Conservation (phyloP, 306 rosid genomes). For the Coriaria nepalensis region DNA sequence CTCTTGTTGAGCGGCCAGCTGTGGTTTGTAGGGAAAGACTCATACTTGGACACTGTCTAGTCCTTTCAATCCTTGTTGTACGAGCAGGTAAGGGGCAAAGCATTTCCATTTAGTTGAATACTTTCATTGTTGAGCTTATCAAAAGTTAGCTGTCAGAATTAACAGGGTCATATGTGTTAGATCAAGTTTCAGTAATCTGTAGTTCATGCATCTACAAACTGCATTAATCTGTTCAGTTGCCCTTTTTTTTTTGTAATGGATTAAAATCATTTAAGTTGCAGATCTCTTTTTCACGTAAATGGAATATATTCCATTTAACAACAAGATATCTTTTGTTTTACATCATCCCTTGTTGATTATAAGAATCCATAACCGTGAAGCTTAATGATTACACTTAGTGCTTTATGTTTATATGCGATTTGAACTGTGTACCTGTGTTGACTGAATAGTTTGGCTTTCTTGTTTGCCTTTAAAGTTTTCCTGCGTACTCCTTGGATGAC, state of each 20-base stretch:
- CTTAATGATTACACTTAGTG: too few species aligned
- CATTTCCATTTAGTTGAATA: slow-evolving; percentile 12
- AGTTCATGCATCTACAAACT: background rate
- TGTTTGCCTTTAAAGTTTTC: too few species aligned
- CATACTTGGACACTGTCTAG: slow-evolving; percentile 82
- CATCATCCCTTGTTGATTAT: too few species aligned
- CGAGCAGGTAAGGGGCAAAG: slow-evolving; percentile 45
- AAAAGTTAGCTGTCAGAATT: background rate
- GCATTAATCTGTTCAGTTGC: background rate
- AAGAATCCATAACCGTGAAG: too few species aligned
- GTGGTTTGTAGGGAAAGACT: slow-evolving; percentile 92
- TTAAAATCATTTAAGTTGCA: background rate
- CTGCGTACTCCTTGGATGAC: too few species aligned
- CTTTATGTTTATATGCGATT: too few species aligned
- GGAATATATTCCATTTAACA: too few species aligned
- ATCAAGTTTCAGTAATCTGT: background rate
- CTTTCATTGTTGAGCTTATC: slow-evolving; percentile 1
- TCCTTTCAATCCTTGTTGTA: slow-evolving; percentile 65
- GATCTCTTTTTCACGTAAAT: too few species aligned
- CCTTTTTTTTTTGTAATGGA: background rate
- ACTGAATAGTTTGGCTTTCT: too few species aligned
- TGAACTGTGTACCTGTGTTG: too few species aligned
- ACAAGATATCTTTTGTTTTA: too few species aligned
- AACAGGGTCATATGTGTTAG: background rate
- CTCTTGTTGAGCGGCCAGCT: slow-evolving; percentile 82